Conservation (phyloP, 2,329 filamentous ascomycete genomes). For the Diaporthe longicolla region DNA sequence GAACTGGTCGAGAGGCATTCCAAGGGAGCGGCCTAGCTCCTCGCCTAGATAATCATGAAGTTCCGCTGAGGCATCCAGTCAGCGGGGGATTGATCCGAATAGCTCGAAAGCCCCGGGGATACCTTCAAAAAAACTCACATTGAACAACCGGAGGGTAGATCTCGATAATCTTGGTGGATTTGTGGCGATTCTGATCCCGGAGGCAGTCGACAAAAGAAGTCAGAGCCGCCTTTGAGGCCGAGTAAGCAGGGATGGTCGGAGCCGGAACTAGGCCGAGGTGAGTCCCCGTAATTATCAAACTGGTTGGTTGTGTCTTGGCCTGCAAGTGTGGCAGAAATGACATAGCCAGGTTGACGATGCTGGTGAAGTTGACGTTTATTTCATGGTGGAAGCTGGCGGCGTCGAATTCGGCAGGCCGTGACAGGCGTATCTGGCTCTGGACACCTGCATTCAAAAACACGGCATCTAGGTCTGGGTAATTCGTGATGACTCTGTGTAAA, state of each 20-base stretch:
- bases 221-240: constrained; percentile 60
- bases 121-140: constrained; percentile 49
- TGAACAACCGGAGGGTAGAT: constrained; percentile 52
- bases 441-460: constrained; percentile 53
- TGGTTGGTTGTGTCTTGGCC: constrained; percentile 37
- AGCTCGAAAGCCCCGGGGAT: neutral
- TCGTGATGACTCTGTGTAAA: constrained; percentile 24
- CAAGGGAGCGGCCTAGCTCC: constrained; percentile 42
- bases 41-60: constrained; percentile 46
- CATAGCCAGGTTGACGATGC: constrained; percentile 56
- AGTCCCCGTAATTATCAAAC: constrained; percentile 54
- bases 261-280: constrained; percentile 57
- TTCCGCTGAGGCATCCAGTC: constrained; percentile 44
- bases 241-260: constrained; percentile 55
- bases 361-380: constrained; percentile 58
- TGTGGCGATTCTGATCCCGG: constrained; percentile 50
- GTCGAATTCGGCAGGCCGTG: constrained; percentile 55
- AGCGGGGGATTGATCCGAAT: constrained; percentile 2
- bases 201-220: constrained; percentile 59
- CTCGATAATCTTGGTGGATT: constrained; percentile 53
- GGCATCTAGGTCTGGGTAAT: constrained; percentile 60
- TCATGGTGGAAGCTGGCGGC: constrained; percentile 54
- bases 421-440: constrained; percentile 52
- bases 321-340: constrained; percentile 57
- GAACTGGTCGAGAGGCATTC: constrained; percentile 51